phyloP scores from a whole-genome alignment of 1,139 yeast species.

The Sugiyamaella grinbergsii region DNA sequence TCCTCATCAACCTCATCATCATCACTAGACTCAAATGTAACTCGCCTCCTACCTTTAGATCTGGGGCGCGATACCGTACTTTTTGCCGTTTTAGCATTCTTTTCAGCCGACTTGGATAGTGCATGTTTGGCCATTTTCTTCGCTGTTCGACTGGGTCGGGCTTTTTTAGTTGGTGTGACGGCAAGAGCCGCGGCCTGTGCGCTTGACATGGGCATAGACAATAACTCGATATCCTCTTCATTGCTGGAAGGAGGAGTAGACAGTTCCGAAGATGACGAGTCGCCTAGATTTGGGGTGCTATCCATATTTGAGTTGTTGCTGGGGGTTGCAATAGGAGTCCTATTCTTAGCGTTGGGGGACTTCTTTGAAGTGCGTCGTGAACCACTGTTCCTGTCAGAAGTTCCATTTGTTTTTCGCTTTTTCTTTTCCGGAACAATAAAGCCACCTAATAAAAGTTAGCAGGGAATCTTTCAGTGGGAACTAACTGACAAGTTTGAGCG shows the following conservation, averaged over 20 bases:
- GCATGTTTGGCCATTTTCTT: conserved; percentile 1
- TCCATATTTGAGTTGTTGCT: conserved; percentile 9
- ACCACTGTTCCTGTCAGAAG: too few species aligned
- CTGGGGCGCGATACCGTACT: neutral
- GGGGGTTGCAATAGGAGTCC: neutral
- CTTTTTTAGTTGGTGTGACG: conserved; percentile 3
- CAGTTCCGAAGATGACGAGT: conserved; percentile 7
- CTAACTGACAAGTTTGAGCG: neutral
- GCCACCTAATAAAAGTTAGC: conserved; percentile 8
- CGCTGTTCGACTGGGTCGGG: conserved; percentile 9
- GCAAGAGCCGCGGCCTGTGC: conserved; percentile 19
- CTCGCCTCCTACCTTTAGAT: neutral
- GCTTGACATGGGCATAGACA: conserved; percentile 25
- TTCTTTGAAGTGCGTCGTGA: too few species aligned
- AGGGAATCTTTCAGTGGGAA: neutral
- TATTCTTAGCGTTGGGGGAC: neutral
- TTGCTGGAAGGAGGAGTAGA: conserved; percentile 24
- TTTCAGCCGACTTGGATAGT: neutral
- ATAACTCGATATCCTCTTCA: conserved; percentile 19
- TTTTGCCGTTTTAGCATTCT: neutral
- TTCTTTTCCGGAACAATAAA: conserved; percentile 16
- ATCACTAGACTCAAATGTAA: neutral
- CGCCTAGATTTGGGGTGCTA: conserved; percentile 5
- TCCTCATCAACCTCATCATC: conserved; percentile 1
- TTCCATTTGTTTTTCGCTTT: conserved; percentile 10